Conservation (phyloP, 2,329 filamentous ascomycete genomes). For the Diaporthe longicolla region DNA sequence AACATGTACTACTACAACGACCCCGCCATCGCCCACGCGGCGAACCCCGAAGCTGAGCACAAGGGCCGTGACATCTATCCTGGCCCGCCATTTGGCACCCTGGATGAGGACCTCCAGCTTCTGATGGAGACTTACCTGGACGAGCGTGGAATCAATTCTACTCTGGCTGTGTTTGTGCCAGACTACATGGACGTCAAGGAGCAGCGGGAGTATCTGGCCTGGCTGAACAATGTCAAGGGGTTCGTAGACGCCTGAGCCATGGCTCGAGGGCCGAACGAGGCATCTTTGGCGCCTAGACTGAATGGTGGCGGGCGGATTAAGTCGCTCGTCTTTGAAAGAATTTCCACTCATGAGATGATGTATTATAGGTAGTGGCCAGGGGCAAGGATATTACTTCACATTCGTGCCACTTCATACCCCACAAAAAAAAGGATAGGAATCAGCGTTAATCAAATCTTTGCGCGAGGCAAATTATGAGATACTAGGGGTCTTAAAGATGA, state of each 20-base stretch:
- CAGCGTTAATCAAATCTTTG: constrained; percentile 8
- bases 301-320: neutral
- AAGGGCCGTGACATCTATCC: constrained; percentile 84
- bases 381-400: constrained; percentile 20
- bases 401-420: constrained; percentile 15
- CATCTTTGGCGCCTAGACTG: neutral
- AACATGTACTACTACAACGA: constrained; percentile 91
- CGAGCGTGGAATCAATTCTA: constrained; percentile 90
- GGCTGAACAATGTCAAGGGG: constrained; percentile 88
- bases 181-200: constrained; percentile 99
- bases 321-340: neutral
- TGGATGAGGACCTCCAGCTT: constrained; percentile 95
- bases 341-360: constrained; percentile 26
- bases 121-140: constrained; percentile 94
- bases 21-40: constrained; percentile 81
- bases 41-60: constrained; percentile 83
- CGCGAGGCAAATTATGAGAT: neutral
- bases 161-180: constrained; percentile 89
- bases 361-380: constrained; percentile 14
- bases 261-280: no score
- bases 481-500: no score
- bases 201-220: constrained; percentile 94
- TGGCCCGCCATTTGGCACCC: constrained; percentile 91
- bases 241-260: constrained; percentile 79
- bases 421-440: constrained; percentile 17